Evolutionary conservation across 1,139 yeast genomes (phyloP).

Genomic region (Sugiyamaella castrensis): DNA sequence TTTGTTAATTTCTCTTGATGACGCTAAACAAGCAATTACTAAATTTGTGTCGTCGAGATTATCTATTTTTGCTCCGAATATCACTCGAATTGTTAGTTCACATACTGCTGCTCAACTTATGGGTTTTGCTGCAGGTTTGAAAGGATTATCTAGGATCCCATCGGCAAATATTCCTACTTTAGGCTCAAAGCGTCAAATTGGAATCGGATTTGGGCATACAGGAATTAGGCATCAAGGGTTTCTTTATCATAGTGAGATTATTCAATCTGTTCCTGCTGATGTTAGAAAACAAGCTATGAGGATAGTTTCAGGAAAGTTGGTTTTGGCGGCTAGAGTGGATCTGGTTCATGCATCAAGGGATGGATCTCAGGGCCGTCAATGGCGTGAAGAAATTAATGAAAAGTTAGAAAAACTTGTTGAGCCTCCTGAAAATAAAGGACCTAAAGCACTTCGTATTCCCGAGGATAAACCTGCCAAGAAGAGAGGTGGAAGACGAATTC

Average conservation of each 20-base stretch:
- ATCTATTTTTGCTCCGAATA: slow-evolving; percentile 71
- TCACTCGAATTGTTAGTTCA: slow-evolving; percentile 69
- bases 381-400: slow-evolving; percentile 55
- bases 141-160: slow-evolving; percentile 68
- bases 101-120: slow-evolving; percentile 71
- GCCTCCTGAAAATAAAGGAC: slow-evolving; percentile 69
- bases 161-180: slow-evolving; percentile 79
- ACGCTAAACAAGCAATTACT: slow-evolving; percentile 46
- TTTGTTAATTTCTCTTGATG: slow-evolving; percentile 47
- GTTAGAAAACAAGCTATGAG: slow-evolving; percentile 69
- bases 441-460: slow-evolving; percentile 83
- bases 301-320: slow-evolving; percentile 73
- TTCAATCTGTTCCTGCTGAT: slow-evolving; percentile 51
- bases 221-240: slow-evolving; percentile 64
- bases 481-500: slow-evolving; percentile 79
- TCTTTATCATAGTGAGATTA: slow-evolving; percentile 37
- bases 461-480: slow-evolving; percentile 72
- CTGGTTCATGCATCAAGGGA: slow-evolving; percentile 43
- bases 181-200: slow-evolving; percentile 60
- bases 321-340: slow-evolving; percentile 84
- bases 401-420: slow-evolving; percentile 70
- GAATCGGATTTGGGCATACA: slow-evolving; percentile 43
- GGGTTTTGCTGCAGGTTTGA: slow-evolving; percentile 67
- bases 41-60: slow-evolving; percentile 57
- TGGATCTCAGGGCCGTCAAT: slow-evolving; percentile 57